These are phyloP conservation scores for Saccharomyces hybrid DNA, from an alignment of 1,139 yeast genomes.

Conservation along the genomic window DNA sequence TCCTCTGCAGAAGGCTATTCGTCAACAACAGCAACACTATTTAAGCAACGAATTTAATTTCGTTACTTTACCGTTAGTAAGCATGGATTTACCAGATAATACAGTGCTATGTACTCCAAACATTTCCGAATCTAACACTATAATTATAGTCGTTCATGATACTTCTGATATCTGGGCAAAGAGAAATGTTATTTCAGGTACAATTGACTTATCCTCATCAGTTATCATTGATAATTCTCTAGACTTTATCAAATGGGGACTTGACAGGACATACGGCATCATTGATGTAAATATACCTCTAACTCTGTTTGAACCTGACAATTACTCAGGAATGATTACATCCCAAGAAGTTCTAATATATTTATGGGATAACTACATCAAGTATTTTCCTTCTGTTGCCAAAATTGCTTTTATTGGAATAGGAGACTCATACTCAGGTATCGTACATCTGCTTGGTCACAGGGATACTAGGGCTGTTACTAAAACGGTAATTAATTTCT, in stretches of 20 bases:
- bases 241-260: conserved; percentile 54
- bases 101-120: conserved; percentile 72
- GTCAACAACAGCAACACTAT: conserved; percentile 58
- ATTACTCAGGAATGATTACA: conserved; percentile 54
- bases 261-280: conserved; percentile 57
- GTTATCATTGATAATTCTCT: conserved; percentile 55
- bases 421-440: conserved; percentile 84
- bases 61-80: conserved; percentile 61
- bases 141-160: conserved; percentile 75
- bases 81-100: conserved; percentile 50
- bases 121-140: conserved; percentile 53
- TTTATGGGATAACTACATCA: conserved; percentile 85
- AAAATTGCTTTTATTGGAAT: conserved; percentile 78
- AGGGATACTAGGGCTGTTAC: conserved; percentile 59
- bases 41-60: conserved; percentile 52
- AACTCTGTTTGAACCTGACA: conserved; percentile 33
- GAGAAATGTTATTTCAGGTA: conserved; percentile 71
- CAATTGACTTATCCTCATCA: conserved; percentile 64
- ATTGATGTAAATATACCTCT: conserved; percentile 77
- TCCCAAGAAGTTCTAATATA: conserved; percentile 73
- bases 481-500: conserved; percentile 65
- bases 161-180: conserved; percentile 93
- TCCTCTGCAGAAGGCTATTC: conserved; percentile 61
- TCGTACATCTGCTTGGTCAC: conserved; percentile 83
- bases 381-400: conserved; percentile 58